These are phyloP conservation scores for Tolypocladium amazonense DNA, from an alignment of 2,329 filamentous ascomycete species.

Conservation along the genomic window DNA sequence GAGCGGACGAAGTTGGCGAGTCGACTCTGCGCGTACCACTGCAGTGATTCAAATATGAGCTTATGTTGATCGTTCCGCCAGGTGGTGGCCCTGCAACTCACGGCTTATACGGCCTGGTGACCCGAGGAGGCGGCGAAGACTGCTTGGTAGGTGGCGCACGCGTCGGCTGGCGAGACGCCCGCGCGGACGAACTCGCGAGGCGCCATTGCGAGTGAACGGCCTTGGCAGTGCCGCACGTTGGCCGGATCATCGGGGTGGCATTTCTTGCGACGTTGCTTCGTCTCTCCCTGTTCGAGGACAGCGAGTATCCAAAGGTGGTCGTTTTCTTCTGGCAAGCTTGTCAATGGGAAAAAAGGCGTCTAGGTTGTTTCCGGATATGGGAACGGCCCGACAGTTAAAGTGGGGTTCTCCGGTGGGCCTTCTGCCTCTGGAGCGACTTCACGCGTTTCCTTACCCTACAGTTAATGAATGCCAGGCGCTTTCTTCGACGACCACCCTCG, in stretches of 20 bases:
- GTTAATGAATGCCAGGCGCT: no score
- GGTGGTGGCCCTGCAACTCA: slow-evolving; percentile 6
- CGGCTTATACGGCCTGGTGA: slow-evolving; percentile 19
- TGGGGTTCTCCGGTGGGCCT: background rate
- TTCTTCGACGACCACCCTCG: no score
- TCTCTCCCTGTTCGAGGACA: background rate
- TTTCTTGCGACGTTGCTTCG: slow-evolving; percentile 1
- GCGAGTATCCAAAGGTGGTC: background rate
- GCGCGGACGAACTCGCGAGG: slow-evolving; percentile 16
- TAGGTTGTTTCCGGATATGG: slow-evolving; percentile 2
- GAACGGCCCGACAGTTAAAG: slow-evolving; percentile 9
- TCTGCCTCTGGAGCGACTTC: background rate
- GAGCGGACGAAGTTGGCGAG: slow-evolving; percentile 7
- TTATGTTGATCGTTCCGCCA: background rate
- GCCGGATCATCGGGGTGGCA: slow-evolving; percentile 17
- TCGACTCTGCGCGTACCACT: slow-evolving; percentile 2
- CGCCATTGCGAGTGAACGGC: slow-evolving; percentile 14
- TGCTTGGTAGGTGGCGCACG: background rate
- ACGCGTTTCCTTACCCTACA: background rate
- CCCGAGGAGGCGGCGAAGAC: slow-evolving; percentile 9
- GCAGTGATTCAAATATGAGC: background rate
- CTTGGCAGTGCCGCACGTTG: slow-evolving; percentile 15
- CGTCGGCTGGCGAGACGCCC: slow-evolving; percentile 10
- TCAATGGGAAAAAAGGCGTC: background rate
- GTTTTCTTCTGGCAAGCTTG: background rate